Base-by-base conservation (phyloP, 345 rosid genomes). In the Citrus maxima region DNA sequence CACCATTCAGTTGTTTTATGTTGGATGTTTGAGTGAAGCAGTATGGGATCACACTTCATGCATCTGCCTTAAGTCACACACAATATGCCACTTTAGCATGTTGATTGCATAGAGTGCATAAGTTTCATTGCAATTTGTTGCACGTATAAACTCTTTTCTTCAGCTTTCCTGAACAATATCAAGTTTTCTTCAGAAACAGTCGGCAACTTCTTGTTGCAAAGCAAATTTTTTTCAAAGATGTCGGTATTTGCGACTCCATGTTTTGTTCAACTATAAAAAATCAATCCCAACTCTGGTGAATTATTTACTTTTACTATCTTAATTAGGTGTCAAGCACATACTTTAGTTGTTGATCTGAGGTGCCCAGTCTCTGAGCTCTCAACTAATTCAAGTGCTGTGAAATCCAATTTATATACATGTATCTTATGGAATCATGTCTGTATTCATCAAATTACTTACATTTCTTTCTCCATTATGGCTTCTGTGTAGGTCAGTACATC, bases 401-500 rank as follows among this genome's bases (percentile, higher is more conserved):
- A 46, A 32, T 75, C 30, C 35, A 16, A 32, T 64, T 38, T 78
- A 42, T 61, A 35, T 21, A 24, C 46, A 21, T 16, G 27, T 35
- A 25, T 54, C 66, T 34, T 61, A 10, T 70, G n/a, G 69, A 59
- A 72, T 76, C 24, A 21, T 70, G 56, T 7, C 2, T 25, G 30
- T 64, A 55, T 72, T 22, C 34, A 60, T 49, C 32, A 19, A 63
- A 73, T n/a, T 38, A 7, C 60, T 51, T 63, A 21, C 38, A 2
- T 18, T 63, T 46, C 32, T 58, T 7, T 66, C 24, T n/a, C 61
- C 60, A 21, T 27, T 16, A 27, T 61, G 37, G 65, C 60, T 81
- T 60, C n/a, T 66, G 3, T 78, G 81, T 78, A 86, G 93, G 88
- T 78, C 51, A 72, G 74, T 81, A 54, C 68, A 35, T 72, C 82